Conservation (phyloP, 1,284 basidiomycete species). For the Coniophora puteana region DNA sequence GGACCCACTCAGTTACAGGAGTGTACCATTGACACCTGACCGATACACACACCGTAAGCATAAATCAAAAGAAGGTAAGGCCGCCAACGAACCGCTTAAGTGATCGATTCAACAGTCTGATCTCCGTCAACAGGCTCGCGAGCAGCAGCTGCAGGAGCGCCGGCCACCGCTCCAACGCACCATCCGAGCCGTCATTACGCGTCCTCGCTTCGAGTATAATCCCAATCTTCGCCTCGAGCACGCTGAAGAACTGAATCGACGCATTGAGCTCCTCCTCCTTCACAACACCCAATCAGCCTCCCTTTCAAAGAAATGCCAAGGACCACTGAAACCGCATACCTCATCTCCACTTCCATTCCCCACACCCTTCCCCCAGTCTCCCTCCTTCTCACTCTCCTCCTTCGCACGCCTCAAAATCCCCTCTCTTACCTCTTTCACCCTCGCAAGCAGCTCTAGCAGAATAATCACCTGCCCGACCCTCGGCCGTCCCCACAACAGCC, state of each 20-base stretch:
- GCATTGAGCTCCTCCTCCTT: too few relatives aligned
- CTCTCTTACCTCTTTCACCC: conserved; percentile 45
- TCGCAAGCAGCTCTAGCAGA: conserved; percentile 58
- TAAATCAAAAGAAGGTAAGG: not conserved
- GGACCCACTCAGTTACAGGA: too few relatives aligned
- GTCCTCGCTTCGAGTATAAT: conserved; percentile 59
- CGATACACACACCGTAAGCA: too few relatives aligned
- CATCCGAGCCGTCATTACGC: conserved; percentile 1
- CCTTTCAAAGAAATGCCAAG: too few relatives aligned
- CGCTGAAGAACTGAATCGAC: conserved; percentile 46
- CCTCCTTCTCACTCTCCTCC: too few relatives aligned
- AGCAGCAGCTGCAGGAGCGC: conserved; percentile 55
- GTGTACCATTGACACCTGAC: too few relatives aligned
- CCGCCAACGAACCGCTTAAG: conserved; percentile 50
- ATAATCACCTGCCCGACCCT: conserved; percentile 65
- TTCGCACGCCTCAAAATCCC: too few relatives aligned
- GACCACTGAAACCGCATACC: too few relatives aligned
- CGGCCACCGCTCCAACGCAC: conserved; percentile 45
- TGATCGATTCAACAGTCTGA: conserved; percentile 56
- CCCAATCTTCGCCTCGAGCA: conserved; percentile 56
- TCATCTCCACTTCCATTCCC: too few relatives aligned
- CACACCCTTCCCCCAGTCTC: too few relatives aligned
- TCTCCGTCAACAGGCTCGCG: conserved; percentile 55
- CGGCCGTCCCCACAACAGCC: conserved; percentile 38
- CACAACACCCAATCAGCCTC: too few relatives aligned